Base-by-base conservation (phyloP, 805 yeast genomes). In the Wickerhamiella cacticola region DNA sequence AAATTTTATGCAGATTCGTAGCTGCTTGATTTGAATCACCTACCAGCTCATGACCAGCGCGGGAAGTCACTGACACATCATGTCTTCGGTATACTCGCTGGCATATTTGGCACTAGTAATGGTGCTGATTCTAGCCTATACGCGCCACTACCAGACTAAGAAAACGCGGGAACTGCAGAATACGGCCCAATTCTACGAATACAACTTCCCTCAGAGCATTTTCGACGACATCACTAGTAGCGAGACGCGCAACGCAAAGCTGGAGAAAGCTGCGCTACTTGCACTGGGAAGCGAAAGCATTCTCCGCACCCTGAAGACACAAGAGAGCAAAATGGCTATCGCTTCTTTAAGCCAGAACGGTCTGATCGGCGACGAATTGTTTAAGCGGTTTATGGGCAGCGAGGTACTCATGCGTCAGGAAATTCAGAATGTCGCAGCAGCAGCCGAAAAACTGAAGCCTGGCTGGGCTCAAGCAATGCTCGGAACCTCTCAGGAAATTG, bases 291-390 rank as follows among this genome's bases (percentile, higher is more conserved):
- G 88, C 7, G 97, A 89, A 66, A 82, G 87, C 9, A 70, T 92
- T 49, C 78, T 94, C 64, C 75, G 95, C 59, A 72, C 92, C 51
- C 72, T 89, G 63, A 82, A 83, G 59, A 68, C 87, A 61, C 81
- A 82, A 61, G 96, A 89, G 61, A 71, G 75, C 52, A 82, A 82
- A 63, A 79, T 80, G 5, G 76, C 72, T 49, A 74, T 86, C 58
- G 76, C 74, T 45, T 70, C 74, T 48, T 69, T 92, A 51, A 88
- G 87, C 62, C 89, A 88, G 60, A 77, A 76, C 47, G 97, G 97
- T 0, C 78, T 87, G 15, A 79, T 92, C 52, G 96, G 96, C 28
- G 97, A 92, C 58, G 95, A 83, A 46, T 69, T 84, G 29, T 82
- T 76, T 73, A 81, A 82, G 62, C 79, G 92, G 56, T 87, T 75